Conservation (phyloP, 805 yeast genomes). For the Ogataea zsoltii region DNA sequence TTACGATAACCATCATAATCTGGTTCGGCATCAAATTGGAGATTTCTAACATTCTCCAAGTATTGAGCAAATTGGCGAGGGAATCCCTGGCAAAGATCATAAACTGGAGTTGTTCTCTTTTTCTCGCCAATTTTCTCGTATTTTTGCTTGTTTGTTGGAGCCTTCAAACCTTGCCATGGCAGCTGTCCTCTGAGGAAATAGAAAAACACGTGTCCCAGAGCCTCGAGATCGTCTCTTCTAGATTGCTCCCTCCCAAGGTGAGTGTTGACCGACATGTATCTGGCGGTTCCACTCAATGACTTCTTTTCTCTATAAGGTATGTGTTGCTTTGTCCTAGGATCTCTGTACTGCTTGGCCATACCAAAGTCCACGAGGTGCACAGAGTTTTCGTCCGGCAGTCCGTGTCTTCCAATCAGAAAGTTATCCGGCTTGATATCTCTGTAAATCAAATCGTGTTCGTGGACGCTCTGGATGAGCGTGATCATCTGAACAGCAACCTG, state of each 20-base stretch:
- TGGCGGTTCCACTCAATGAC: constrained; percentile 95
- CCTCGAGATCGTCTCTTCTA: constrained; percentile 94
- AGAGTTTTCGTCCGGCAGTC: constrained; percentile 76
- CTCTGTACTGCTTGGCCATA: constrained; percentile 97
- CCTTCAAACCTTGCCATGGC: constrained; percentile 99
- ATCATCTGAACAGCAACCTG: constrained; percentile 96
- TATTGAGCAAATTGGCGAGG: constrained; percentile 95
- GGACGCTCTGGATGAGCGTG: constrained; percentile 79
- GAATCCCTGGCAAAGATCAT: constrained; percentile 82
- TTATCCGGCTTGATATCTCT: constrained; percentile 98
- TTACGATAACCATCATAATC: constrained; percentile 86
- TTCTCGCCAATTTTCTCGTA: constrained; percentile 97
- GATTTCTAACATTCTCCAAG: constrained; percentile 81
- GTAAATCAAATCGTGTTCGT: constrained; percentile 86
- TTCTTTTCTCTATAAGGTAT: constrained; percentile 97
- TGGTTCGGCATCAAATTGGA: constrained; percentile 92
- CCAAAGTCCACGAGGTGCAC: constrained; percentile 96
- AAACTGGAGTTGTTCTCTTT: constrained; percentile 85
- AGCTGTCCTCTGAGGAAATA: constrained; percentile 91
- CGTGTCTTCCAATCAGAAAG: constrained; percentile 89
- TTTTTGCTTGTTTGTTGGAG: constrained; percentile 96
- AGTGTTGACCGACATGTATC: constrained; percentile 97
- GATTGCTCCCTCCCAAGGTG: constrained; percentile 97
- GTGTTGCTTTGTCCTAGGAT: constrained; percentile 92
- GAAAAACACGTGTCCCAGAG: constrained; percentile 94